Evolutionary conservation across 2,329 filamentous ascomycete species (phyloP).

Genomic region (Penicillium sp.): DNA sequence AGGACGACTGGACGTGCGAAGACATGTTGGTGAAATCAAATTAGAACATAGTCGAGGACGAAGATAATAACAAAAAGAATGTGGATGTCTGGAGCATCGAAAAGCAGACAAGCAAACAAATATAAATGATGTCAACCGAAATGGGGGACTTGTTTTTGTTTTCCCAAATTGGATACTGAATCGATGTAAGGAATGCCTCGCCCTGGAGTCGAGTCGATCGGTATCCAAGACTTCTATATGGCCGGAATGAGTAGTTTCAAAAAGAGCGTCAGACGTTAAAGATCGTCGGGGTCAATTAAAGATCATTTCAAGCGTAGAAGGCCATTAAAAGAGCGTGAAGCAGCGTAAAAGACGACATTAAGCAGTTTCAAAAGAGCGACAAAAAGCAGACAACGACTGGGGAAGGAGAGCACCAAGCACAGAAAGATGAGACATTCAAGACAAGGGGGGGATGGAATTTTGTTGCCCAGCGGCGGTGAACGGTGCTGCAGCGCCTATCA

Average conservation of each 20-base stretch:
- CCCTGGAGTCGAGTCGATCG: conserved; percentile 22
- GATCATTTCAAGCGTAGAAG: conserved; percentile 23
- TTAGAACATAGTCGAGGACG: conserved; percentile 27
- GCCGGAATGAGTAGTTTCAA: conserved; percentile 3
- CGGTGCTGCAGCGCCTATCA: conserved; percentile 15
- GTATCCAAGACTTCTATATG: conserved; percentile 8
- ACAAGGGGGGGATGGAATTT: conserved; percentile 22
- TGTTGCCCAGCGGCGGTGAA: conserved; percentile 32
- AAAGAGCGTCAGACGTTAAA: conserved; percentile 30
- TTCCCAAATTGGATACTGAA: conserved; percentile 23
- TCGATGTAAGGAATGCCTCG: conserved; percentile 29
- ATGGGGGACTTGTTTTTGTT: conserved; percentile 18
- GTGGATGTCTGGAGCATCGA: not conserved
- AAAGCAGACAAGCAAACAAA: not conserved
- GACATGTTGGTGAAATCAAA: conserved; percentile 31
- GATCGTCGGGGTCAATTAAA: conserved; percentile 19
- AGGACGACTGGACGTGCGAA: conserved; percentile 26
- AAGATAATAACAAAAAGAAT: not conserved
- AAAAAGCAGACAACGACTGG: conserved; percentile 27
- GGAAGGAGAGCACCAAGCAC: conserved; percentile 12
- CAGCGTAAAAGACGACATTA: conserved; percentile 18
- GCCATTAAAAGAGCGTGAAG: conserved; percentile 35
- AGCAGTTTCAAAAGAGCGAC: conserved; percentile 25
- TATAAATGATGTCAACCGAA: conserved; percentile 8
- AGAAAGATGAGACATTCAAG: conserved; percentile 17